Evolutionary conservation across 2,329 filamentous ascomycete species (phyloP).

Genomic region (Epichloe scottii): DNA sequence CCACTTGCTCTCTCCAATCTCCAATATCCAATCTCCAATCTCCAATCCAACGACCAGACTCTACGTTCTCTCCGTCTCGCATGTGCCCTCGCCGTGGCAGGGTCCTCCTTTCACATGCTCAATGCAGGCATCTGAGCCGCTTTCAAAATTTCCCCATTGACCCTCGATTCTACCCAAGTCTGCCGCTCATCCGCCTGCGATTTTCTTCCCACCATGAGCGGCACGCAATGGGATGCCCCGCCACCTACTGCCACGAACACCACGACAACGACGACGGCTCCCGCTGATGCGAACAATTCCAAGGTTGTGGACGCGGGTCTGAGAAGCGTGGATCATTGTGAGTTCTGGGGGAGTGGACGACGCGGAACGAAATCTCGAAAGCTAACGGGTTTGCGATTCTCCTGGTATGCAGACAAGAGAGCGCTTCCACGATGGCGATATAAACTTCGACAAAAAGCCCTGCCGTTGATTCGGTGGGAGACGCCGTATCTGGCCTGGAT

Average conservation of each 20-base stretch:
- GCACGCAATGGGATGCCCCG: conserved; percentile 20
- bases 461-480: conserved; percentile 86
- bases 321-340: conserved; percentile 67
- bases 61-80: background rate
- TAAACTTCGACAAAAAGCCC: conserved; percentile 61
- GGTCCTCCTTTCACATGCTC: background rate
- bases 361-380: background rate
- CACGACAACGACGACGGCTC: background rate
- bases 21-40: too few relatives aligned
- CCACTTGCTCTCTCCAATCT: too few relatives aligned
- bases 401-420: conserved; percentile 51
- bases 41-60: too few relatives aligned
- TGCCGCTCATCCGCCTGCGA: conserved; percentile 1
- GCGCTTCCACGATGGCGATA: conserved; percentile 85
- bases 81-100: background rate
- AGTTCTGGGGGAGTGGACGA: background rate
- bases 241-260: conserved; percentile 7
- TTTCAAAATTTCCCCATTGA: background rate
- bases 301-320: conserved; percentile 56
- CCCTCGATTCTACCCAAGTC: background rate
- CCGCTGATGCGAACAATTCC: conserved; percentile 11
- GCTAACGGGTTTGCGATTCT: conserved; percentile 5
- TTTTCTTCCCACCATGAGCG: conserved; percentile 16
- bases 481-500: conserved; percentile 85
- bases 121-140: conserved; percentile 2